A percentile compares a stretch with the other conserved stretches of the same genome.
These are phyloP conservation scores for Micromonas commoda DNA, from an alignment of 139 green algal genomes.

Conservation along the genomic window DNA sequence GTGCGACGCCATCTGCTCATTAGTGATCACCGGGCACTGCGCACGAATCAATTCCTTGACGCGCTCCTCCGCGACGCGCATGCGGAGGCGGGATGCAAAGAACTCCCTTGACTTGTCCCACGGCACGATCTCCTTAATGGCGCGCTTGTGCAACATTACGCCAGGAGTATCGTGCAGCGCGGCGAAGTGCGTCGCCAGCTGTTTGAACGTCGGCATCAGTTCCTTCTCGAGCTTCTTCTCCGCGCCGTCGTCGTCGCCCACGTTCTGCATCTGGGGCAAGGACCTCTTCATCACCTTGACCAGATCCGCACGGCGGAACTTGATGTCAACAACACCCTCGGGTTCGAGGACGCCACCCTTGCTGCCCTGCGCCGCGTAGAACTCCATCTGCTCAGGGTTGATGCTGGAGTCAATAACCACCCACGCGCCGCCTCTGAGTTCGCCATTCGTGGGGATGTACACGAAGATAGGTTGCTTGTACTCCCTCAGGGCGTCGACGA, in stretches of 20 bases:
- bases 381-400: slow-evolving; percentile 57
- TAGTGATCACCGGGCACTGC: not conserved
- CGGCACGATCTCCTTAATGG: slow-evolving; percentile 71
- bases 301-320: slow-evolving; percentile 77
- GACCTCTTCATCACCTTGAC: slow-evolving; percentile 73
- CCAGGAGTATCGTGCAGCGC: slow-evolving; percentile 92
- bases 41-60: slow-evolving; percentile 9
- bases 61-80: slow-evolving; percentile 36
- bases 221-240: slow-evolving; percentile 40
- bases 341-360: slow-evolving; percentile 86
- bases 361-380: slow-evolving; percentile 35
- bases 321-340: slow-evolving; percentile 94
- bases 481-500: slow-evolving; percentile 82
- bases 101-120: slow-evolving; percentile 70
- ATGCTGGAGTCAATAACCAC: slow-evolving; percentile 90
- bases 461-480: slow-evolving; percentile 84
- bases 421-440: slow-evolving; percentile 91
- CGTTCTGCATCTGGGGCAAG: slow-evolving; percentile 50
- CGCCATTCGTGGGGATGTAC: slow-evolving; percentile 78
- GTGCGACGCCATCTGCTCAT: not conserved
- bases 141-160: slow-evolving; percentile 78
- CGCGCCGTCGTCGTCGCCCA: not conserved
- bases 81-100: slow-evolving; percentile 63
- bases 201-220: slow-evolving; percentile 73
- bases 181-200: slow-evolving; percentile 63